Conservation (phyloP, 768 basidiomycete genomes). For the Filobasidium floriforme region DNA sequence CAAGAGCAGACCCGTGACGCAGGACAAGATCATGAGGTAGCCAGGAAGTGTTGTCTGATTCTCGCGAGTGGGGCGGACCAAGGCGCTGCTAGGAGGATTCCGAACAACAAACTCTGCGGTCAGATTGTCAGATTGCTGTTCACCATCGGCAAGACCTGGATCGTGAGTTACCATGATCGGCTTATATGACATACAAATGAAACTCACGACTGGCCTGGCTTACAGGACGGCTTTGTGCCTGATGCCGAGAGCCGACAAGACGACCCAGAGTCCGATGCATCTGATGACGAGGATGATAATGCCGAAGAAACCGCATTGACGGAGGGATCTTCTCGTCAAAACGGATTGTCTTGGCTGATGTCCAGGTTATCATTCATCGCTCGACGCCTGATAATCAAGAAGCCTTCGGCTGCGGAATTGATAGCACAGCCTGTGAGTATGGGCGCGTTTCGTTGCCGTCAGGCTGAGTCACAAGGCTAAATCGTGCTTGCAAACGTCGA, state of each 20-base stretch:
- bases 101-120: conserved; percentile 37
- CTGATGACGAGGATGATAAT: conserved; percentile 31
- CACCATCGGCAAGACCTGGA: conserved; percentile 76
- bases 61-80: conserved; percentile 75
- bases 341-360: conserved; percentile 84
- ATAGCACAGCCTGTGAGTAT: conserved; percentile 16
- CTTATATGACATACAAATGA: not conserved
- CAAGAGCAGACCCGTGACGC: conserved; percentile 17
- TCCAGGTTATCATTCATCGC: conserved; percentile 85
- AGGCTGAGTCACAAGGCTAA: not conserved
- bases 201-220: not conserved
- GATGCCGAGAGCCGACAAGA: not conserved
- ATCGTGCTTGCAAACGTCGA: not conserved
- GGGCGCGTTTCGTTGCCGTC: conserved; percentile 3
- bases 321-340: conserved; percentile 35
- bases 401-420: conserved; percentile 30
- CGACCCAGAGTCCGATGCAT: conserved; percentile 23
- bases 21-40: conserved; percentile 55
- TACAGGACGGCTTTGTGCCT: not conserved
- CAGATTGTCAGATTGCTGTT: conserved; percentile 91
- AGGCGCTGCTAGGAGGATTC: conserved; percentile 55
- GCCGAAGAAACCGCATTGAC: conserved; percentile 25
- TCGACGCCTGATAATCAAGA: conserved; percentile 35
- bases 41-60: conserved; percentile 65
- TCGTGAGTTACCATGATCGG: conserved; percentile 28